Evolutionary conservation across 768 basidiomycete genomes (phyloP).

Genomic region (Collybiopsis confluens): DNA sequence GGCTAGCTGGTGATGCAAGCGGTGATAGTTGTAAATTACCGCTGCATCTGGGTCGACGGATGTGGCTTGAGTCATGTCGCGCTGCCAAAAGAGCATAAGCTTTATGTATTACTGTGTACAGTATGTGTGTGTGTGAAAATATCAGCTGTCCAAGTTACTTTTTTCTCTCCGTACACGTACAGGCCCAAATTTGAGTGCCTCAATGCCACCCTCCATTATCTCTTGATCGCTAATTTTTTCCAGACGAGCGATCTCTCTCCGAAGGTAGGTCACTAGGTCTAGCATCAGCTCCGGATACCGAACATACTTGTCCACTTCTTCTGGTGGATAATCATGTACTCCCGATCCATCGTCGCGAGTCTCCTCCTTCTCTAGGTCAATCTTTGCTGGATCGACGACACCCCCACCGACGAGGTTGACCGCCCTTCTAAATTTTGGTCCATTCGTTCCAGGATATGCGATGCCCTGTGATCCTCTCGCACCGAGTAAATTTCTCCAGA

Average conservation of each 20-base stretch:
- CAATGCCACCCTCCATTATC: slow-evolving; percentile 34
- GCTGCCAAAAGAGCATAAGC: too few species aligned
- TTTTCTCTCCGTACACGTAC: slow-evolving; percentile 16
- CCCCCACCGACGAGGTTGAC: slow-evolving; percentile 70
- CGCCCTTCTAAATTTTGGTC: slow-evolving; percentile 47
- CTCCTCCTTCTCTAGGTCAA: slow-evolving; percentile 53
- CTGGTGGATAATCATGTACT: slow-evolving; percentile 62
- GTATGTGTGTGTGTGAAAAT: too few species aligned
- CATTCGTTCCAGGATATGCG: slow-evolving; percentile 28
- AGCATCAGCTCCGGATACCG: slow-evolving; percentile 74
- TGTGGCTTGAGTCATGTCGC: neutral
- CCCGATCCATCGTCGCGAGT: slow-evolving; percentile 62
- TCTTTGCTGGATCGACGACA: slow-evolving; percentile 54
- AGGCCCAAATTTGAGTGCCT: slow-evolving; percentile 35
- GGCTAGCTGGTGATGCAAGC: slow-evolving; percentile 5
- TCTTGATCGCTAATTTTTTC: slow-evolving; percentile 47
- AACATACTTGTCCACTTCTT: slow-evolving; percentile 64
- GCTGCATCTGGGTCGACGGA: slow-evolving; percentile 10
- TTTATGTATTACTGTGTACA: too few species aligned
- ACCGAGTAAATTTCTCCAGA: slow-evolving; percentile 92
- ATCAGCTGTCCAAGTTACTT: neutral
- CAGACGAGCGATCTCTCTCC: slow-evolving; percentile 68
- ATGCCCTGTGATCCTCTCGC: slow-evolving; percentile 78
- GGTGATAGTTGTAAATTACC: slow-evolving; percentile 14
- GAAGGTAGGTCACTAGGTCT: slow-evolving; percentile 60